Conservation (phyloP, 257 asterid species). For the Solanum raphanifolium region DNA sequence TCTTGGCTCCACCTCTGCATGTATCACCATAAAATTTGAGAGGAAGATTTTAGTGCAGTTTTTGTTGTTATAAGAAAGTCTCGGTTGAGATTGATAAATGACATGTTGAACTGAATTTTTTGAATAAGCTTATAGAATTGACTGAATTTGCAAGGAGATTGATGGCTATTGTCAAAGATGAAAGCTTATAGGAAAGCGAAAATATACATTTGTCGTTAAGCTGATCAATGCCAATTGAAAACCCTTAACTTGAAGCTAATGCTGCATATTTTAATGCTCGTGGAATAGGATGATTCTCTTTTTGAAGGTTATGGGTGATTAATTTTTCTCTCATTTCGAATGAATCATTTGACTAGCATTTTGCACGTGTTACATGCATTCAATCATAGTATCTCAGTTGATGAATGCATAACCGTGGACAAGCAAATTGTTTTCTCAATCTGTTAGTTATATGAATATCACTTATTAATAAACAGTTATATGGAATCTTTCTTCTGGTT, state of each 20-base stretch:
- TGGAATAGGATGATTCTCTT: background rate
- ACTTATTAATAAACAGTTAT: background rate
- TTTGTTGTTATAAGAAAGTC: background rate
- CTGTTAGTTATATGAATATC: background rate
- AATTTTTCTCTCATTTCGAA: background rate
- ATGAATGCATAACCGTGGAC: background rate
- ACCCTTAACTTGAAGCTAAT: background rate
- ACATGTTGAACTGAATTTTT: background rate
- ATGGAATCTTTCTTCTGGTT: background rate
- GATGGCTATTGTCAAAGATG: background rate
- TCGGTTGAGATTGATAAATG: background rate
- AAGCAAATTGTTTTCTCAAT: background rate
- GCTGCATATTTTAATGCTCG: background rate
- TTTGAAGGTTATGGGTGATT: background rate
- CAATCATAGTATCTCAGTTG: background rate
- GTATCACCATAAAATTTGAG: background rate
- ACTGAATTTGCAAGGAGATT: background rate
- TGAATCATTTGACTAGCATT: background rate
- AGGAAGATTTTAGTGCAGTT: background rate
- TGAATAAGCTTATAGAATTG: background rate
- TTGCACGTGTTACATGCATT: background rate
- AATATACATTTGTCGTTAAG: background rate
- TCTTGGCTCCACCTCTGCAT: background rate
- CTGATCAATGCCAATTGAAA: background rate
- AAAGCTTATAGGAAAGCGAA: background rate